Percentiles rank a stretch among this genome's conserved stretches.
These are phyloP conservation scores for Anthracocystis setariae DNA, from an alignment of 1,284 basidiomycete species.

Conservation along the genomic window DNA sequence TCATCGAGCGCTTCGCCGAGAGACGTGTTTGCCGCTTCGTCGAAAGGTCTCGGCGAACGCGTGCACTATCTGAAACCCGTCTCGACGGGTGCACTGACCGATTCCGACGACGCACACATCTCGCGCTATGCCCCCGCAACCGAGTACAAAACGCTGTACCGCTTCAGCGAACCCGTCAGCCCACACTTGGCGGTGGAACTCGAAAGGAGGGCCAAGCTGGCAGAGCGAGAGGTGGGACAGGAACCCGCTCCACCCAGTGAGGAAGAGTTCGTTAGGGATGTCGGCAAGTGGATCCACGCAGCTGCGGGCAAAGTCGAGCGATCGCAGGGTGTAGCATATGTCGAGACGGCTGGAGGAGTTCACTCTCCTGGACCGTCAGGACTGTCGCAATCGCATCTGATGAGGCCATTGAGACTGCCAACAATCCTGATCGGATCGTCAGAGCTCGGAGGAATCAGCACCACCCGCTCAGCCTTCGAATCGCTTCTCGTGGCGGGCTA, in stretches of 20 bases:
- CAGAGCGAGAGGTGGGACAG: constrained; percentile 21
- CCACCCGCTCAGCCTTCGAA: constrained; percentile 92
- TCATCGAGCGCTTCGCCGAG: constrained; percentile 5
- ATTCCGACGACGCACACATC: constrained; percentile 59
- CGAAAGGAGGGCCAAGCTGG: constrained; percentile 69
- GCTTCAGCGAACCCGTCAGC: constrained; percentile 87
- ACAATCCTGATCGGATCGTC: constrained; percentile 87
- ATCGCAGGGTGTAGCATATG: constrained; percentile 72
- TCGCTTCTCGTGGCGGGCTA: constrained; percentile 89
- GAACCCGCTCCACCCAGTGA: constrained; percentile 69
- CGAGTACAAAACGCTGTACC: constrained; percentile 80
- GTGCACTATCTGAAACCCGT: constrained; percentile 66
- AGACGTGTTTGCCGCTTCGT: constrained; percentile 29
- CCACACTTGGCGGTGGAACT: constrained; percentile 87
- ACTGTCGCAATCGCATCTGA: constrained; percentile 75
- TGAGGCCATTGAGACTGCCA: constrained; percentile 78
- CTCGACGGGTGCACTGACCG: constrained; percentile 55
- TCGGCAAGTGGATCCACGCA: constrained; percentile 75
- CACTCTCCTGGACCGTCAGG: constrained; percentile 90
- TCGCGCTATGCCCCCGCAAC: constrained; percentile 39
- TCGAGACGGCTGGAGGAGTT: constrained; percentile 96
- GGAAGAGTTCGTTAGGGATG: constrained; percentile 76
- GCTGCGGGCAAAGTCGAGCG: constrained; percentile 69
- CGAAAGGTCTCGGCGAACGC: constrained; percentile 31
- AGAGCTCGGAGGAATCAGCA: constrained; percentile 91